Percentiles rank a stretch among this genome's conserved stretches.
phyloP scores from a whole-genome alignment of 2,329 filamentous ascomycete genomes.

The Microdochium paspali region DNA sequence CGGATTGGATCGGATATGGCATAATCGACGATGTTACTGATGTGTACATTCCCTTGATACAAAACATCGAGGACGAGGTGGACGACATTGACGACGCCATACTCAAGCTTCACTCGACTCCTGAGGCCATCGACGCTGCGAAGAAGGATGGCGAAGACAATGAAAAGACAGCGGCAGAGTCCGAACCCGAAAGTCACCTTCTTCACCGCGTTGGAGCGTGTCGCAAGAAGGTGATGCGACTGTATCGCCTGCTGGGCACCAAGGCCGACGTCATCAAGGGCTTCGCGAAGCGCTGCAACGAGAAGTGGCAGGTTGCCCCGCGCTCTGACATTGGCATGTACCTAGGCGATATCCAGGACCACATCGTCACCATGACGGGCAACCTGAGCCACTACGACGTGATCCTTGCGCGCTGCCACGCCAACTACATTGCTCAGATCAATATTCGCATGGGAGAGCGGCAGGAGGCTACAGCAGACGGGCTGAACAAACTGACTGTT shows the following conservation, averaged over 20 bases:
- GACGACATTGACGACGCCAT: constrained; percentile 95
- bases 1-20: constrained; percentile 97
- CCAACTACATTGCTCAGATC: constrained; percentile 98
- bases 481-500: constrained; percentile 89
- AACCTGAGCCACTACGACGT: constrained; percentile 95
- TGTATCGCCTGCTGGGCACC: constrained; percentile 87
- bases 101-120: constrained; percentile 63
- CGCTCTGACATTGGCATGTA: constrained; percentile 96
- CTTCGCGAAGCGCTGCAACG: constrained; percentile 95
- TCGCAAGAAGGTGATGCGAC: constrained; percentile 92
- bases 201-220: constrained; percentile 86
- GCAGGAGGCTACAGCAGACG: constrained; percentile 90
- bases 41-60: constrained; percentile 85
- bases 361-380: constrained; percentile 97
- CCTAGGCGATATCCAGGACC: constrained; percentile 95
- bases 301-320: constrained; percentile 94
- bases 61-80: constrained; percentile 89
- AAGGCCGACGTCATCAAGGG: constrained; percentile 99
- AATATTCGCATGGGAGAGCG: constrained; percentile 99
- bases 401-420: constrained; percentile 82
- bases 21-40: constrained; percentile 98
- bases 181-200: constrained; percentile 64
- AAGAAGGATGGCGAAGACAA: constrained; percentile 29
- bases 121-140: constrained; percentile 30
- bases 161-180: constrained; percentile 33